Evolutionary conservation across 163 green algal genomes (phyloP), one percentile per base, ranked within the genome.

Genomic region (Scenedesmus sp.): DNA sequence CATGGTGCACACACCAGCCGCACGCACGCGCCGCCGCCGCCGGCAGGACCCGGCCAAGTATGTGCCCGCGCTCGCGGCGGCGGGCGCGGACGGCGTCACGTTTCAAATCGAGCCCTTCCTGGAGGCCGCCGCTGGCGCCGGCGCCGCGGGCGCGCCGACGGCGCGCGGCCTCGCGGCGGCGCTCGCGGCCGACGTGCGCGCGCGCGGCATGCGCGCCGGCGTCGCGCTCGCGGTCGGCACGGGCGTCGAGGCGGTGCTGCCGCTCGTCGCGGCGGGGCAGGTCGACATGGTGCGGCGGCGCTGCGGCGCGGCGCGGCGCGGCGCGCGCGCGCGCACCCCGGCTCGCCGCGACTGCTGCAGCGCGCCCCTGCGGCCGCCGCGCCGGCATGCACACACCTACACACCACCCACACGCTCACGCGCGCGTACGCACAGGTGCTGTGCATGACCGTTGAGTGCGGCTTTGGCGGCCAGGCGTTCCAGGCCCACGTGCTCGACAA

Each of bases 391-490:
- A 13, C 9, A 10, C 15, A 15, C 11, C 17, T 69, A 4, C 67
- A 64, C 17, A 11, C 13, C 67, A 50, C 18, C 18, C 4, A 5
- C 3, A 10, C 29, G 53, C 47, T 26, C 39, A 10, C 39, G 10
- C 57, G 24, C 56, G 39, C 62, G 18, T 26, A 47, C 39, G 20
- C 62, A 14, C 74, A 91, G 81, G 90, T 97, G 45, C 83, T 97
- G 53, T 78, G 90, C 66, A 92, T 97, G 86, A 93, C 90, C 1
- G 93, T 97, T 72, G 81, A 91, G 51, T 92, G 93, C 13, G 93
- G 93, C 6, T 97, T 96, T 87, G 94, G 94, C 22, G 94, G 94
- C 6, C 94, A 97, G 85, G 78, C 81, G 48, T 95, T 97, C 81
- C 87, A 90, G 78, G 74, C 75, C 1, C 70, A 78, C 10, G 90